Conservation (phyloP, 306 rosid species). For the Vigna radiata region DNA sequence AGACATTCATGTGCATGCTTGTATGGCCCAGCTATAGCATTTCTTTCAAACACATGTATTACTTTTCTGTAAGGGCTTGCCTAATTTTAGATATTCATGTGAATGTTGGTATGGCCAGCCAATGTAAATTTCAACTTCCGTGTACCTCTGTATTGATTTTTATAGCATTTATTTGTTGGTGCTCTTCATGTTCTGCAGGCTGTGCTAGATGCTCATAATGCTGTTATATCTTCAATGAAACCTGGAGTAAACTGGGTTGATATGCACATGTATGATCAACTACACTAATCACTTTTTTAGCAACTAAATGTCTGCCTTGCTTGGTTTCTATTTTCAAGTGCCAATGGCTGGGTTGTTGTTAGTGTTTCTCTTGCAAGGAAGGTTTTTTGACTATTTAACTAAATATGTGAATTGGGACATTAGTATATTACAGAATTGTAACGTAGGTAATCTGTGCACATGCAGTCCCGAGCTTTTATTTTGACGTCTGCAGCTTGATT, state of each 20-base stretch:
- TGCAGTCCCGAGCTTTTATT: slow-evolving; percentile 12
- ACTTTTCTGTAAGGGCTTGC: slow-evolving; percentile 12
- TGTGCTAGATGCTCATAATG: slow-evolving; percentile 90
- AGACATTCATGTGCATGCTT: slow-evolving; percentile 19
- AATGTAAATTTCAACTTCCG: slow-evolving; percentile 8
- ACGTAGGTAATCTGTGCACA: slow-evolving; percentile 3
- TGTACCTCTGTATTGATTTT: slow-evolving; percentile 4
- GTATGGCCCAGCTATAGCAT: slow-evolving; percentile 35
- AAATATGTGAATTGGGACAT: slow-evolving; percentile 6
- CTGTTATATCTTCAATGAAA: slow-evolving; percentile 76
- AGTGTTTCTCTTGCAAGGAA: slow-evolving; percentile 10
- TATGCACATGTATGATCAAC: slow-evolving; percentile 78
- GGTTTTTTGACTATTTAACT: slow-evolving; percentile 35
- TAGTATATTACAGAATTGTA: slow-evolving; percentile 20
- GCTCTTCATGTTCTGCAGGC: slow-evolving; percentile 63
- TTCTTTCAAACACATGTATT: slow-evolving; percentile 3
- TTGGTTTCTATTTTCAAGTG: slow-evolving; percentile 36
- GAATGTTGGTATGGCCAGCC: slow-evolving; percentile 28
- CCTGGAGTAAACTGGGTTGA: slow-evolving; percentile 86
- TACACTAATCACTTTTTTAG: background rate
- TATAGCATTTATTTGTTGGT: slow-evolving; percentile 22
- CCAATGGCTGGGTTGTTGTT: slow-evolving; percentile 4
- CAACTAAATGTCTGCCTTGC: slow-evolving; percentile 34
- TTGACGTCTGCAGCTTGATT: slow-evolving; percentile 30
- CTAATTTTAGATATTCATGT: slow-evolving; percentile 17